Conservation (phyloP, 176 grass and related monocot genomes). For the Carex littledalei region DNA sequence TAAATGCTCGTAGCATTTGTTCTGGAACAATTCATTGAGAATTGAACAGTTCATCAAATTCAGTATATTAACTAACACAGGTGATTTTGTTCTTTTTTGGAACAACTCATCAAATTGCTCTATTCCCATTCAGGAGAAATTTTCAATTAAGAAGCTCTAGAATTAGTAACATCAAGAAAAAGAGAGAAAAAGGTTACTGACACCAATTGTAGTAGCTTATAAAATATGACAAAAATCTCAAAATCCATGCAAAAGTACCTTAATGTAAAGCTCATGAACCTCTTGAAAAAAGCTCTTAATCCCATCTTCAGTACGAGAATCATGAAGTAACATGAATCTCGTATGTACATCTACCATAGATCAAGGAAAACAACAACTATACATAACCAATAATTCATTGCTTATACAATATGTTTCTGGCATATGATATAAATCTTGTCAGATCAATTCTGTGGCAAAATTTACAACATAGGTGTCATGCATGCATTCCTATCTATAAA, state of each 20-base stretch:
- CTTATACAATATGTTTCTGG: background rate
- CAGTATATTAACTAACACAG: no score
- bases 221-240: background rate
- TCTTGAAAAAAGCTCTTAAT: slow-evolving; percentile 95
- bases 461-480: background rate
- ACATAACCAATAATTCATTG: background rate
- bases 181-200: background rate
- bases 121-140: background rate
- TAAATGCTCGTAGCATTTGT: background rate
- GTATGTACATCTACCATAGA: slow-evolving; percentile 45
- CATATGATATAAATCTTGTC: background rate
- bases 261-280: slow-evolving; percentile 91
- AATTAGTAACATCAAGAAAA: background rate
- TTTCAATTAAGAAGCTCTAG: slow-evolving; percentile 6
- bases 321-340: slow-evolving; percentile 91
- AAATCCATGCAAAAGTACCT: slow-evolving; percentile 39
- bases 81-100: no score
- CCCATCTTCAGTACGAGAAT: slow-evolving; percentile 84
- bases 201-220: background rate
- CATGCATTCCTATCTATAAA: background rate
- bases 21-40: no score
- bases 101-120: background rate
- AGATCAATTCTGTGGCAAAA: background rate
- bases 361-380: slow-evolving; percentile 41
- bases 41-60: no score